These are phyloP conservation scores for Lecanicillium sp. DNA, from an alignment of 2,329 filamentous ascomycete genomes.

Conservation along the genomic window DNA sequence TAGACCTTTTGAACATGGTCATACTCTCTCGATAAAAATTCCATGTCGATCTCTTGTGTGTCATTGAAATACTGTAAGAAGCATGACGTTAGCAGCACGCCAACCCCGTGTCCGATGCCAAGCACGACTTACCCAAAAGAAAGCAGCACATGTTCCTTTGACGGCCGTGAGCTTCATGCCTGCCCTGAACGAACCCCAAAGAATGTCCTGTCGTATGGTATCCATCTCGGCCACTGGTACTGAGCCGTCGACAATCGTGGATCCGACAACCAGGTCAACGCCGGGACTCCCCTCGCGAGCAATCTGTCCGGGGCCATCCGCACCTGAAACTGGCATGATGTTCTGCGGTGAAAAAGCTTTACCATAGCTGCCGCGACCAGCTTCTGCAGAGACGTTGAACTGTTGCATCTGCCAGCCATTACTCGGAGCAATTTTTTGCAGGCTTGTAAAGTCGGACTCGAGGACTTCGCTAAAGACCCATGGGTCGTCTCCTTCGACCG, in stretches of 20 bases:
- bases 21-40: constrained; percentile 65
- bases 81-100: constrained; percentile 8
- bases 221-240: constrained; percentile 59
- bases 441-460: constrained; percentile 63
- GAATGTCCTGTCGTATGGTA: constrained; percentile 50
- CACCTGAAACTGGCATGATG: constrained; percentile 39
- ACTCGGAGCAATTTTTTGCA: constrained; percentile 38
- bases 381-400: constrained; percentile 55
- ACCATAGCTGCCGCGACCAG: constrained; percentile 55
- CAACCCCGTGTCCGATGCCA: not conserved
- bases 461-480: constrained; percentile 60
- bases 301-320: constrained; percentile 32
- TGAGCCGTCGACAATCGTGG: constrained; percentile 36
- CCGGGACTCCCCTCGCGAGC: constrained; percentile 39
- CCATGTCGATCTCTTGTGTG: constrained; percentile 74
- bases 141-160: constrained; percentile 65
- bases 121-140: constrained; percentile 58
- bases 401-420: constrained; percentile 59
- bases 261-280: constrained; percentile 48
- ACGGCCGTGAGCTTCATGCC: constrained; percentile 55
- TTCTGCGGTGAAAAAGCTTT: constrained; percentile 54
- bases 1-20: constrained; percentile 39
- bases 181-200: constrained; percentile 63
- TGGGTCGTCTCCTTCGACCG: constrained; percentile 22
- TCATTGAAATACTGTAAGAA: constrained; percentile 62